Conservation (phyloP, 2,329 filamentous ascomycete species). For the Cryphonectria naterciae region DNA sequence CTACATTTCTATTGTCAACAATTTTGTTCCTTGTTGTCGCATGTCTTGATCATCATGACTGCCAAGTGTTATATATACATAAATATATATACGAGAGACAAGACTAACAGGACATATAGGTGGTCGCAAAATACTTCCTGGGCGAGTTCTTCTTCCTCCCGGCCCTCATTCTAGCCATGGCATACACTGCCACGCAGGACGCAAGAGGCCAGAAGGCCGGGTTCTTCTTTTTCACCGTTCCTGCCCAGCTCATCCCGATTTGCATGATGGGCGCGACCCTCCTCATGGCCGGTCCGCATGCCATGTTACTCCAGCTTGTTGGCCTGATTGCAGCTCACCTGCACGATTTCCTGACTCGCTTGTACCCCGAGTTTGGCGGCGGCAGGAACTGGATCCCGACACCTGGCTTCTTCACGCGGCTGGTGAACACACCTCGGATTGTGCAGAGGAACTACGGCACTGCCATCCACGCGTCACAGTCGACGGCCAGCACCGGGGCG, state of each 20-base stretch:
- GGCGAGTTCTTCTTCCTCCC: slow-evolving; percentile 56
- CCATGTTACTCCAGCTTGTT: slow-evolving; percentile 66
- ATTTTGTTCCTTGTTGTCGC: slow-evolving; percentile 29
- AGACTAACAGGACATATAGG: slow-evolving; percentile 40
- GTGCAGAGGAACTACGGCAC: slow-evolving; percentile 65
- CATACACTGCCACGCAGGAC: slow-evolving; percentile 85
- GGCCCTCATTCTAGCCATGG: slow-evolving; percentile 77
- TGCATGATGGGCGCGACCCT: slow-evolving; percentile 77
- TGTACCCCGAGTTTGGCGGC: slow-evolving; percentile 88
- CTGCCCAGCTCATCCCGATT: slow-evolving; percentile 79
- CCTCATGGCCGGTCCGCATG: slow-evolving; percentile 62
- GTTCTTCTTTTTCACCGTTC: slow-evolving; percentile 84
- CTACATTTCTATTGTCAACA: slow-evolving; percentile 54
- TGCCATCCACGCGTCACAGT: slow-evolving; percentile 50
- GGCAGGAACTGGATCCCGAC: slow-evolving; percentile 78
- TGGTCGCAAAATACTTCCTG: slow-evolving; percentile 56
- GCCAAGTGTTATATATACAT: too few relatives aligned
- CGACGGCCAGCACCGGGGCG: slow-evolving; percentile 47
- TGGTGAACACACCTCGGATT: slow-evolving; percentile 60
- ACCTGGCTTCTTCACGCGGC: slow-evolving; percentile 70
- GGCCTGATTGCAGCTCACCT: slow-evolving; percentile 88
- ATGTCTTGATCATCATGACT: slow-evolving; percentile 9
- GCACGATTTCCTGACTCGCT: slow-evolving; percentile 84
- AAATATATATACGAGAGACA: background rate
- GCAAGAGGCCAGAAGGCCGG: slow-evolving; percentile 75